phyloP scores from a whole-genome alignment of 441 rosid species.

The Isatis lusitanica region DNA sequence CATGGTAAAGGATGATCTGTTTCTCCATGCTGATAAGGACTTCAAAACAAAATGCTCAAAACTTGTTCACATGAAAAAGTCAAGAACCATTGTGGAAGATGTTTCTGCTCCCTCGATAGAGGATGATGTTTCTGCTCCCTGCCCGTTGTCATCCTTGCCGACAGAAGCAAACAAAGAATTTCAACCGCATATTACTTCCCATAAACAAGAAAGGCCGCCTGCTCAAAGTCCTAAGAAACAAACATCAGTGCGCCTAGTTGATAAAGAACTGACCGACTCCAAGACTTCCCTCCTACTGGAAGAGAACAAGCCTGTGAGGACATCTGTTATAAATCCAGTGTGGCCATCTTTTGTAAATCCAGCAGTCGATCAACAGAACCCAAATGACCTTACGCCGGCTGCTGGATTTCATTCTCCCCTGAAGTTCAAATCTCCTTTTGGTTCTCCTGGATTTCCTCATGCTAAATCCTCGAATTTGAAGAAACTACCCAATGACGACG shows the following conservation, averaged over 20 bases:
- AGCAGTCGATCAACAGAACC: conserved; percentile 37
- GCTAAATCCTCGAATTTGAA: conserved; percentile 36
- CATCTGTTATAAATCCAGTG: conserved; percentile 38
- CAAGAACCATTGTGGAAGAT: conserved; percentile 65
- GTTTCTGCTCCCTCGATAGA: conserved; percentile 50
- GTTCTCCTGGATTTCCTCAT: conserved; percentile 44
- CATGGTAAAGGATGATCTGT: conserved; percentile 88
- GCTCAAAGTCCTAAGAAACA: conserved; percentile 41
- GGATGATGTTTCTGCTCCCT: conserved; percentile 57
- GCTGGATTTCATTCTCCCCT: conserved; percentile 38
- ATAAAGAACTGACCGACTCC: conserved; percentile 52
- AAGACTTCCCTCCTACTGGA: conserved; percentile 44
- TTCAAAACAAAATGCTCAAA: conserved; percentile 81
- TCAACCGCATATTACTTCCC: conserved; percentile 36
- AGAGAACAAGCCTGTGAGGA: conserved; percentile 32
- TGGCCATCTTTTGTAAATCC: conserved; percentile 38
- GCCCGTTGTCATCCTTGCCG: conserved; percentile 35
- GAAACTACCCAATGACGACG: conserved; percentile 39
- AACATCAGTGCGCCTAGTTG: conserved; percentile 36
- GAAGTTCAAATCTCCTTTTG: conserved; percentile 43
- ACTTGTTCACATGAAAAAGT: conserved; percentile 82
- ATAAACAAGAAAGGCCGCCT: conserved; percentile 39
- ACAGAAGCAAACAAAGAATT: conserved; percentile 37
- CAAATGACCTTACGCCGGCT: conserved; percentile 32
- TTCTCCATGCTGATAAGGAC: conserved; percentile 75